Evolutionary conservation across 108 stramenopile genomes (phyloP).

Genomic region (Pseudonitzschia multiseries): DNA sequence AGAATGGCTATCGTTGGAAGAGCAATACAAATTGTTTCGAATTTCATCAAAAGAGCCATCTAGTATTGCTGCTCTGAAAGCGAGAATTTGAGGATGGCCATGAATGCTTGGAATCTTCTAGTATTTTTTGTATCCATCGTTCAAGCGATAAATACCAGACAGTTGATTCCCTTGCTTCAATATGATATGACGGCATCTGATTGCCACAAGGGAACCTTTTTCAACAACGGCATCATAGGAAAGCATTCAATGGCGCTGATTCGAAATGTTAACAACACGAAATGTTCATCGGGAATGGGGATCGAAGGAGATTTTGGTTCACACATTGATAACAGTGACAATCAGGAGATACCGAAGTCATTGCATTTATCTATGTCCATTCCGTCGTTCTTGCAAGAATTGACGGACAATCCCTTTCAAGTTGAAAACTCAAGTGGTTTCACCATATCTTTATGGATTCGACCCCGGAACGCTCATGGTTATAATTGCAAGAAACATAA

Average conservation of each 20-base stretch:
- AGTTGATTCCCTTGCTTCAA: slow-evolving; percentile 14
- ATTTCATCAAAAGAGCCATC: too few species aligned
- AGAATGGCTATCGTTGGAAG: too few species aligned
- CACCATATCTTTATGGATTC: slow-evolving; percentile 17
- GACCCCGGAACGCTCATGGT: neutral
- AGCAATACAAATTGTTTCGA: too few species aligned
- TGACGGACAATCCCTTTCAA: neutral
- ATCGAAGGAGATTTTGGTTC: slow-evolving; percentile 6
- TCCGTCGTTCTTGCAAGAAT: neutral
- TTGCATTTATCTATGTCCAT: neutral
- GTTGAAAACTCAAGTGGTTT: neutral
- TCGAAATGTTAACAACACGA: slow-evolving; percentile 13
- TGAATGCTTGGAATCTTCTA: neutral
- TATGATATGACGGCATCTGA: slow-evolving; percentile 15
- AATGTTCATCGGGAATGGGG: slow-evolving; percentile 20
- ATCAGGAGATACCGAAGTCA: neutral
- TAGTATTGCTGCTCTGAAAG: neutral
- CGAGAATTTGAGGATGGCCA: neutral
- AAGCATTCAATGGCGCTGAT: neutral
- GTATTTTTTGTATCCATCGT: neutral
- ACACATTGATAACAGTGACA: neutral
- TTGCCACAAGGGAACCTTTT: slow-evolving; percentile 6
- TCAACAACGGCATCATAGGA: slow-evolving; percentile 11
- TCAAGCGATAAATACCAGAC: neutral
- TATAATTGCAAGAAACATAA: neutral